A percentile compares a stretch with the other conserved stretches of the same genome.
phyloP scores from a whole-genome alignment of 2,329 filamentous ascomycete genomes.

The Ascochyta lentis region DNA sequence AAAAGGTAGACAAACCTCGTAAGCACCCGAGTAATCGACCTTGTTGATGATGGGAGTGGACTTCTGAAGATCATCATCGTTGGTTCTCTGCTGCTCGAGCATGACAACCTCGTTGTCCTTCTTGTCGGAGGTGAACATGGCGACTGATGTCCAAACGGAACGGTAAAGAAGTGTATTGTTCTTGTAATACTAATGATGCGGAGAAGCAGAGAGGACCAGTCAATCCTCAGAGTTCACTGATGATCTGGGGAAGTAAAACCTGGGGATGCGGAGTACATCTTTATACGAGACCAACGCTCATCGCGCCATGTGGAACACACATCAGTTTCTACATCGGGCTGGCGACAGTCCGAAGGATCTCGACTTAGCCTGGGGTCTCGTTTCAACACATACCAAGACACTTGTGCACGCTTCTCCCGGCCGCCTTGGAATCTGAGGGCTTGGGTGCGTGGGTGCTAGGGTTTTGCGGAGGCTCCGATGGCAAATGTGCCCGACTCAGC shows the following conservation, averaged over 20 bases:
- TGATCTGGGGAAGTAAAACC: conserved; percentile 36
- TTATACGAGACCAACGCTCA: conserved; percentile 23
- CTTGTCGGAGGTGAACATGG: conserved; percentile 20
- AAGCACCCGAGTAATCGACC: conserved; percentile 44
- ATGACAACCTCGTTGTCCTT: conserved; percentile 37
- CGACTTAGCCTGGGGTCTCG: conserved; percentile 16
- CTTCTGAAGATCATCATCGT: conserved; percentile 32
- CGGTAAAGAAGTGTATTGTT: background rate
- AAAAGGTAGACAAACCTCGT: conserved; percentile 22
- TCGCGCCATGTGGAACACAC: conserved; percentile 3
- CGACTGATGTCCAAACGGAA: conserved; percentile 4
- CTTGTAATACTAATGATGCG: conserved; percentile 3
- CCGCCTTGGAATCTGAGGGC: conserved; percentile 30
- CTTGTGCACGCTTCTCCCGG: conserved; percentile 28
- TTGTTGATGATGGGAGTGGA: conserved; percentile 28
- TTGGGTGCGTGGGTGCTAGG: conserved; percentile 13
- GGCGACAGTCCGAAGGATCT: conserved; percentile 23
- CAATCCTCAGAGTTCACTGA: conserved; percentile 26
- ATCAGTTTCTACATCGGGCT: conserved; percentile 7
- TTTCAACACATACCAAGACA: conserved; percentile 32
- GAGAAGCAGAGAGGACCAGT: conserved; percentile 20
- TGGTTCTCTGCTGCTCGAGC: conserved; percentile 36
- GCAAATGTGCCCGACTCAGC: conserved; percentile 18
- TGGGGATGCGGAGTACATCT: conserved; percentile 25
- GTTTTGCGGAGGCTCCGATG: conserved; percentile 20